Percentiles rank a stretch among this genome's conserved stretches.
These are phyloP conservation scores for Rhizopogon vulgaris DNA, from an alignment of 768 basidiomycete species.

Conservation along the genomic window DNA sequence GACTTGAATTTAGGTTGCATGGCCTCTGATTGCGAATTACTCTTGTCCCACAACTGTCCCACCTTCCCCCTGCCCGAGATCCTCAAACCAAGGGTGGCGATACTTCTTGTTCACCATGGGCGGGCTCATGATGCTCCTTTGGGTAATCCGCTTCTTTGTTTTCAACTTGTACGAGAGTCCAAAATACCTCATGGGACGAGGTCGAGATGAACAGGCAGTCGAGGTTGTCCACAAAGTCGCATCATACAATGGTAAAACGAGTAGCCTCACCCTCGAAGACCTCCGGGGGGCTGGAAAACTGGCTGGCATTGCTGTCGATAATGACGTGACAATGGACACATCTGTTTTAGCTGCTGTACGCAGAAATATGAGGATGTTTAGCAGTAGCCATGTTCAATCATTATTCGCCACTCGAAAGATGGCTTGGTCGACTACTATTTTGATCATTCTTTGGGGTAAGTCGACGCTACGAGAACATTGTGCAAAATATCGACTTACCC, in stretches of 20 bases:
- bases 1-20: slow-evolving; percentile 44
- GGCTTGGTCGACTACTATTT: slow-evolving; percentile 42
- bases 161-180: slow-evolving; percentile 69
- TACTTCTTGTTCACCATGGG: slow-evolving; percentile 73
- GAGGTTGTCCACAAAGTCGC: slow-evolving; percentile 59
- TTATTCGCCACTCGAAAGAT: slow-evolving; percentile 46
- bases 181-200: slow-evolving; percentile 66
- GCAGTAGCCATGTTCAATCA: slow-evolving; percentile 36
- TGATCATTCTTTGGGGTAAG: slow-evolving; percentile 51
- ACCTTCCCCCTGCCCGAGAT: slow-evolving; percentile 43
- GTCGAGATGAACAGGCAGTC: slow-evolving; percentile 55
- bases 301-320: slow-evolving; percentile 6
- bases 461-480: neutral
- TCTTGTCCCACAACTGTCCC: slow-evolving; percentile 41
- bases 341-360: slow-evolving; percentile 30
- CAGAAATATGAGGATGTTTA: slow-evolving; percentile 35
- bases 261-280: slow-evolving; percentile 44
- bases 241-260: slow-evolving; percentile 47
- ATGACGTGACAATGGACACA: slow-evolving; percentile 23
- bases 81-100: slow-evolving; percentile 67
- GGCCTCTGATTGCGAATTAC: slow-evolving; percentile 66
- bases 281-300: slow-evolving; percentile 25
- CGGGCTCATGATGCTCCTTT: slow-evolving; percentile 60
- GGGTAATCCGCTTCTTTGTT: slow-evolving; percentile 55
- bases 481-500: neutral